Conservation (phyloP, 805 yeast genomes). For the Ogataea haglerorum region DNA sequence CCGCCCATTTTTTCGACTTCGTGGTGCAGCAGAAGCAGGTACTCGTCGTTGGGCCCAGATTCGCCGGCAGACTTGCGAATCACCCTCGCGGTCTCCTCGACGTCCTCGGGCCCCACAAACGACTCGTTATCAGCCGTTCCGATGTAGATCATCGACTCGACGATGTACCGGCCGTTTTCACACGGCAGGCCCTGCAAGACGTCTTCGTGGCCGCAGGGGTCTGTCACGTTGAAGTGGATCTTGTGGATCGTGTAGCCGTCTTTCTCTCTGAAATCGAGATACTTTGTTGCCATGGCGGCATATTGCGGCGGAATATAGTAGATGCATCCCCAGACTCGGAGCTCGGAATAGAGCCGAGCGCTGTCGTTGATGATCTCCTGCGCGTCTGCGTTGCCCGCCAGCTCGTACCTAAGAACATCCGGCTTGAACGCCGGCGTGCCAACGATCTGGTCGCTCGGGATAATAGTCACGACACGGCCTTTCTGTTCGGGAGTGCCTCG, state of each 20-base stretch:
- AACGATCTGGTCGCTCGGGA: slow-evolving; percentile 55
- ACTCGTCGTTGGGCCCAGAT: slow-evolving; percentile 77
- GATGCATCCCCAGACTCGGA: slow-evolving; percentile 75
- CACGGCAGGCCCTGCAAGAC: slow-evolving; percentile 32
- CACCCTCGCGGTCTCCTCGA: slow-evolving; percentile 54
- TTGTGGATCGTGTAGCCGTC: slow-evolving; percentile 77
- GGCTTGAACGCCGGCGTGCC: slow-evolving; percentile 37
- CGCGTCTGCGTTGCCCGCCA: slow-evolving; percentile 11
- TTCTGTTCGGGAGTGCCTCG: slow-evolving; percentile 85
- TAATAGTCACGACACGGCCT: slow-evolving; percentile 84
- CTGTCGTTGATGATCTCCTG: slow-evolving; percentile 16
- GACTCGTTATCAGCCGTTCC: slow-evolving; percentile 81
- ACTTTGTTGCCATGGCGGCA: slow-evolving; percentile 58
- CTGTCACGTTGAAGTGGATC: slow-evolving; percentile 55
- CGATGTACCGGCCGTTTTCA: slow-evolving; percentile 36
- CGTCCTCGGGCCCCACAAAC: slow-evolving; percentile 77
- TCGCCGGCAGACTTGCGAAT: slow-evolving; percentile 66
- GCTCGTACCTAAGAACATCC: slow-evolving; percentile 37
- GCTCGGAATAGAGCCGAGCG: slow-evolving; percentile 37
- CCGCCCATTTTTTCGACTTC: slow-evolving; percentile 41
- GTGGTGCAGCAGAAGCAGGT: slow-evolving; percentile 51
- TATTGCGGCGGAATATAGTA: slow-evolving; percentile 69
- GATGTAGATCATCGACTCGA: slow-evolving; percentile 68
- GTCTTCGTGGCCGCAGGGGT: slow-evolving; percentile 18
- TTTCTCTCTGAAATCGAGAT: slow-evolving; percentile 80